These are phyloP conservation scores for Eucalyptus regnans DNA, from an alignment of 345 rosid species.

Conservation along the genomic window DNA sequence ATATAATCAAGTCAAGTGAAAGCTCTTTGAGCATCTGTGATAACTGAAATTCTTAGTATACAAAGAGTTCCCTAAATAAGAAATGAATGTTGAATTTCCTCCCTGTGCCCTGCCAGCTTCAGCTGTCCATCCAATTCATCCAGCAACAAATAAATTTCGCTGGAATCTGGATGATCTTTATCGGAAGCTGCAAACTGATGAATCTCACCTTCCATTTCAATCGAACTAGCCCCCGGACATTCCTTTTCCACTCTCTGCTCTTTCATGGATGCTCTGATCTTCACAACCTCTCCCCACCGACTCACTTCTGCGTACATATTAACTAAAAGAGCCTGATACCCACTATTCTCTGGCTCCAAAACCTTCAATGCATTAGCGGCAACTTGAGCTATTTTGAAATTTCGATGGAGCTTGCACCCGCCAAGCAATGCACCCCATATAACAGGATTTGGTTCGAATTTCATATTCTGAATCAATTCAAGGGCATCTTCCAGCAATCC, in stretches of 20 bases:
- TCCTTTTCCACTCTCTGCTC: constrained; percentile 26
- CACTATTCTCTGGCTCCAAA: constrained; percentile 60
- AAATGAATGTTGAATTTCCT: not conserved
- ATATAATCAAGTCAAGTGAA: not conserved
- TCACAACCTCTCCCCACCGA: constrained; percentile 58
- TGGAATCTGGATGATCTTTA: constrained; percentile 36
- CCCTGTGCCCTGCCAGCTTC: constrained; percentile 2
- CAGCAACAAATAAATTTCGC: constrained; percentile 32
- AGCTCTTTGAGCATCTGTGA: not conserved
- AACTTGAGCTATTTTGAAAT: constrained; percentile 44
- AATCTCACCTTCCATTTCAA: constrained; percentile 32
- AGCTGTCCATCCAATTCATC: constrained; percentile 40
- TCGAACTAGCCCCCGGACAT: constrained; percentile 64
- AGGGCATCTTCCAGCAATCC: constrained; percentile 65
- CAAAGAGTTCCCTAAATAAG: not conserved
- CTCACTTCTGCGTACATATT: constrained; percentile 58
- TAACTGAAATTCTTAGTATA: not conserved
- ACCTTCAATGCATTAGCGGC: constrained; percentile 38
- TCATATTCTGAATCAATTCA: constrained; percentile 36
- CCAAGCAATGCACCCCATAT: constrained; percentile 70
- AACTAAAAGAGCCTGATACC: constrained; percentile 36
- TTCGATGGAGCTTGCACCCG: constrained; percentile 58
- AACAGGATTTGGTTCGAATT: constrained; percentile 43
- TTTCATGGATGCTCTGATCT: constrained; percentile 44
- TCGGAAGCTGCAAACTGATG: constrained; percentile 60